Evolutionary conservation across 2,329 filamentous ascomycete species (phyloP).

Genomic region (Aspergillus aculeatus): DNA sequence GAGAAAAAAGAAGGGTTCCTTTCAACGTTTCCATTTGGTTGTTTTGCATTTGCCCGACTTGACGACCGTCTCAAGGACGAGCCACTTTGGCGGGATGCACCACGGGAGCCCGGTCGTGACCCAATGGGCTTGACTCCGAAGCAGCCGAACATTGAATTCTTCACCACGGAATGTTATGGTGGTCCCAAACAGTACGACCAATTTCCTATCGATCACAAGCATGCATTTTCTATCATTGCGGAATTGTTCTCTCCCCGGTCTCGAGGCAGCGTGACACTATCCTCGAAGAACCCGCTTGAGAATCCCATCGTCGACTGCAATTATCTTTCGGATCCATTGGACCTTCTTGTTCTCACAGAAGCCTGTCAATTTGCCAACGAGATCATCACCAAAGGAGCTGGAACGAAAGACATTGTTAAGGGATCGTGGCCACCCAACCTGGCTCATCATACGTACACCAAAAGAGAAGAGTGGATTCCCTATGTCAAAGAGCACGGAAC

Average conservation of each 20-base stretch:
- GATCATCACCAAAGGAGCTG: conserved; percentile 57
- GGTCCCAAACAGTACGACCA: conserved; percentile 59
- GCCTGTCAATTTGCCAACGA: conserved; percentile 61
- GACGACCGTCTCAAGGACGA: conserved; percentile 58
- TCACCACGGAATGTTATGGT: conserved; percentile 62
- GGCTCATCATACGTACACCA: conserved; percentile 54
- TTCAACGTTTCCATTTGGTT: conserved; percentile 62
- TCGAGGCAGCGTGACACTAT: conserved; percentile 55
- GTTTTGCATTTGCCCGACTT: conserved; percentile 61
- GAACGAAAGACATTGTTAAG: conserved; percentile 59
- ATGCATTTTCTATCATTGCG: conserved; percentile 59
- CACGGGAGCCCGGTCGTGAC: conserved; percentile 53
- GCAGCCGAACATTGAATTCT: conserved; percentile 64
- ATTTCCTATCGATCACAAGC: conserved; percentile 53
- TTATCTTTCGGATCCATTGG: conserved; percentile 57
- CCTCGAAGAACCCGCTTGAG: conserved; percentile 48
- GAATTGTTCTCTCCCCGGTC: conserved; percentile 60
- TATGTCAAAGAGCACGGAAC: conserved; percentile 60
- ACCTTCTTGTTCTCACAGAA: conserved; percentile 59
- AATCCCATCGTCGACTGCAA: conserved; percentile 60
- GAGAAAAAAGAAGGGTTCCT: conserved; percentile 59
- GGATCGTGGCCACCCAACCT: conserved; percentile 58
- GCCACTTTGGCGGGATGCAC: conserved; percentile 54
- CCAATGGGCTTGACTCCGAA: conserved; percentile 59
- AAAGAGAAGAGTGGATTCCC: conserved; percentile 58